A percentile compares a stretch with the other conserved stretches of the same genome.
These are phyloP conservation scores for Pinus tabuliformis DNA, from an alignment of 75 land plant species.

Conservation along the genomic window DNA sequence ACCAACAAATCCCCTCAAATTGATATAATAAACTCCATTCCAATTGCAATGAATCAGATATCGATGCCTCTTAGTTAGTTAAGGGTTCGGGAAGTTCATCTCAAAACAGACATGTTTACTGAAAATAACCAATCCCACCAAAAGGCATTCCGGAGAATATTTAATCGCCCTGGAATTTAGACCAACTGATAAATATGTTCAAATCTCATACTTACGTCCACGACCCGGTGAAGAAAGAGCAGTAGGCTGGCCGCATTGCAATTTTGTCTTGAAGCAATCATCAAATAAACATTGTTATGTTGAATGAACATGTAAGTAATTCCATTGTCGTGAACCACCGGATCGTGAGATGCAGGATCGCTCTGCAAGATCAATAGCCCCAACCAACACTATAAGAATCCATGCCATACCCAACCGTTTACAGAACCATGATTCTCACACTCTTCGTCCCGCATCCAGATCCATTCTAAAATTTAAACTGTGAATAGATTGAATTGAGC, in stretches of 20 bases:
- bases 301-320: constrained; percentile 49
- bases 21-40: background rate
- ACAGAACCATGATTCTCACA: too few relatives aligned
- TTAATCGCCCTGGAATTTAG: background rate
- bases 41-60: background rate
- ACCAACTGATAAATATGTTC: background rate
- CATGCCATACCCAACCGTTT: too few relatives aligned
- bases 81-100: background rate
- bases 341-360: constrained; percentile 47
- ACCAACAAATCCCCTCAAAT: too few relatives aligned
- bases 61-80: background rate
- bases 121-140: background rate
- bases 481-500: too few relatives aligned
- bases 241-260: constrained; percentile 98
- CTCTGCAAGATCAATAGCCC: constrained; percentile 12
- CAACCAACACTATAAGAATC: too few relatives aligned
- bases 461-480: too few relatives aligned
- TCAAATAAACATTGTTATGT: constrained; percentile 48
- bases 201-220: constrained; percentile 70
- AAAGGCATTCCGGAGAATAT: background rate
- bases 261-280: constrained; percentile 82
- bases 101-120: background rate
- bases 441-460: too few relatives aligned
- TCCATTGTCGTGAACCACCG: constrained; percentile 43
- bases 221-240: constrained; percentile 89